Evolutionary conservation across 2,329 filamentous ascomycete species (phyloP).

Genomic region (Tothia fuscella): DNA sequence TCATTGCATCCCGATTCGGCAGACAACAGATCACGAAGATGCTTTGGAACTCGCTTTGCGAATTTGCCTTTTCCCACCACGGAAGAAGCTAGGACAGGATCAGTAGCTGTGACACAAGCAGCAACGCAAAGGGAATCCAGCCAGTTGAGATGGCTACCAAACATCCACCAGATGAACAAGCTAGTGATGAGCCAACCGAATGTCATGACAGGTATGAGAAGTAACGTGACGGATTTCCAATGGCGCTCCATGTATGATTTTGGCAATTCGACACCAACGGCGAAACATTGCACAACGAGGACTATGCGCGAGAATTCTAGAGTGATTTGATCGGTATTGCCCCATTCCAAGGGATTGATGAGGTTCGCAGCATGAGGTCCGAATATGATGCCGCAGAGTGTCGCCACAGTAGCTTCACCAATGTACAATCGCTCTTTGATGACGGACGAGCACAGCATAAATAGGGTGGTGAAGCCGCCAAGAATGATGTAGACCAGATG

Average conservation of each 20-base stretch:
- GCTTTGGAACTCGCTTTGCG: constrained; percentile 91
- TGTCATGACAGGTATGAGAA: constrained; percentile 93
- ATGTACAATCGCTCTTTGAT: constrained; percentile 99
- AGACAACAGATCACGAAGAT: constrained; percentile 87
- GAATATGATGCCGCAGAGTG: constrained; percentile 77
- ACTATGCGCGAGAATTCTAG: constrained; percentile 84
- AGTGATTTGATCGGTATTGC: constrained; percentile 73
- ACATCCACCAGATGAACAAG: constrained; percentile 88
- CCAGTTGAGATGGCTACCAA: constrained; percentile 63
- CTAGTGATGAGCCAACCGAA: constrained; percentile 90
- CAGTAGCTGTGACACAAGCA: constrained; percentile 92
- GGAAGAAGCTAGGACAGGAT: constrained; percentile 91
- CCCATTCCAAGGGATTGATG: constrained; percentile 65
- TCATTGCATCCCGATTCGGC: constrained; percentile 98
- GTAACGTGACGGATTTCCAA: constrained; percentile 81
- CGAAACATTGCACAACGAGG: constrained; percentile 84
- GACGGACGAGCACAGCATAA: constrained; percentile 96
- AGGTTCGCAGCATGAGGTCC: constrained; percentile 73
- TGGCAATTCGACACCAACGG: constrained; percentile 79
- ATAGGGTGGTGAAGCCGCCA: constrained; percentile 91
- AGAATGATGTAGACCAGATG: constrained; percentile 98
- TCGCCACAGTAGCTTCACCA: constrained; percentile 91
- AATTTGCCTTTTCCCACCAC: constrained; percentile 99
- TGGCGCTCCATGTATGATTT: constrained; percentile 96
- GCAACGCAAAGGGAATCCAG: constrained; percentile 78